Evolutionary conservation across 306 rosid species (phyloP), one percentile per base, ranked within the genome.

Genomic region (barrel medic (Medicago truncatula)): DNA sequence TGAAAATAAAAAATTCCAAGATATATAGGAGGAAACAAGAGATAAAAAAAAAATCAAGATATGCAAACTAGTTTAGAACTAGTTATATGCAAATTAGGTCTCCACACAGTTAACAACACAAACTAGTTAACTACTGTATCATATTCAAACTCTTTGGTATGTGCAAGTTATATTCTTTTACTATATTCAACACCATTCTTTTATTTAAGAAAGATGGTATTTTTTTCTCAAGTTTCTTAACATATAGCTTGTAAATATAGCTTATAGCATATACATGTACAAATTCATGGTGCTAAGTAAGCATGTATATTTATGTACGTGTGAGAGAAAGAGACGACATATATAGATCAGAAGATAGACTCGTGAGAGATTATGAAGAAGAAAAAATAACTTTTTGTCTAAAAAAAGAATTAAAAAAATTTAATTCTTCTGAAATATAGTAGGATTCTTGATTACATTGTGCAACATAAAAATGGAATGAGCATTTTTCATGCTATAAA

Each of bases 381-480:
- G 36, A 52, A 53, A 15, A 49, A 23, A 56, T n/a, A 8, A 28
- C 11, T 28, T 59, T 59, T 60, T 28, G 39, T 10, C 10, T 5
- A 23, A 25, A 60, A 28, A 25, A 2, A 25, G 13, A 20, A 20
- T 6, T 18, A 20, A 60, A 60, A 25, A 3, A 13, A 13, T 43
- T 43, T 43, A 6, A 6, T 54, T 54, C 12, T 5, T 12, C 18
- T 6, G 7, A 38, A 23, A 39, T 40, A 58, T 34, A 4, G 31
- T 21, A 20, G 2, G 3, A 38, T 52, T 64, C 41, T 44, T 46
- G 73, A 44, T n/a, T 16, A 63, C 66, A 31, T 67, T 2, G 71
- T 71, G 61, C 78, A 65, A 38, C 39, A 16, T 34, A 34, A 60
- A 36, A 67, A 67, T 59, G 25, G 83, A 66, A 79, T 56, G 31